These are phyloP conservation scores for Mycena haematopus DNA, from an alignment of 768 basidiomycete genomes.

Conservation along the genomic window DNA sequence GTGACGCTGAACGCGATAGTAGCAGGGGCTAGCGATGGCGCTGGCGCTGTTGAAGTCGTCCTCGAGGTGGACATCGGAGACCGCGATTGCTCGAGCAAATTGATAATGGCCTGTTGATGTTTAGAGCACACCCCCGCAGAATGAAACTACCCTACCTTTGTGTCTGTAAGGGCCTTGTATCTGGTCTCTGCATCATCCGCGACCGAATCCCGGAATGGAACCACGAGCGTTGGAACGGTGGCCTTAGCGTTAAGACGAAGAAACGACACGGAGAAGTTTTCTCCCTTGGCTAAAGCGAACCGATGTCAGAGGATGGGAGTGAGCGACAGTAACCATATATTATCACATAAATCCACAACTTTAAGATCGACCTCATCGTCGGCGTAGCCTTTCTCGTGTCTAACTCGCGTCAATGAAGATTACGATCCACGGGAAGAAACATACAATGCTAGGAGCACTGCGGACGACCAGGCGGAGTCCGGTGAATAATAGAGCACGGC, in stretches of 20 bases:
- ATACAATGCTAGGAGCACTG: slow-evolving; percentile 65
- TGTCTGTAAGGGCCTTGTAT: slow-evolving; percentile 81
- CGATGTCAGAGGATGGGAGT: neutral
- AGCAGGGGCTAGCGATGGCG: slow-evolving; percentile 78
- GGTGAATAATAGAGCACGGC: slow-evolving; percentile 81
- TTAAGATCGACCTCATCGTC: slow-evolving; percentile 75
- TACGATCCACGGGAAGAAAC: slow-evolving; percentile 28
- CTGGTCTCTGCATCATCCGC: slow-evolving; percentile 73
- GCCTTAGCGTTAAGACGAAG: slow-evolving; percentile 82
- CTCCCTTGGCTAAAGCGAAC: slow-evolving; percentile 65
- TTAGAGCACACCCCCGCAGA: neutral
- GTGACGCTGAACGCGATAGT: slow-evolving; percentile 72
- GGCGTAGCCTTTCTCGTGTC: slow-evolving; percentile 85
- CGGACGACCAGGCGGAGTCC: slow-evolving; percentile 67
- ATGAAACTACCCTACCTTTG: slow-evolving; percentile 53
- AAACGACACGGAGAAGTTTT: slow-evolving; percentile 79
- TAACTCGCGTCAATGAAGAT: slow-evolving; percentile 32
- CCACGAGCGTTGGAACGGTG: slow-evolving; percentile 83
- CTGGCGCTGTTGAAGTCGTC: slow-evolving; percentile 75
- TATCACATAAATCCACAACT: slow-evolving; percentile 68
- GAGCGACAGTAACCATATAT: neutral
- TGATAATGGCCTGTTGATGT: slow-evolving; percentile 64
- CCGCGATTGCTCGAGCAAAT: slow-evolving; percentile 86
- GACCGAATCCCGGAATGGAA: slow-evolving; percentile 81
- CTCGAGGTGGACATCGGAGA: slow-evolving; percentile 69